Conservation (phyloP, 805 yeast genomes). For the Wickerhamomyces sydowiorum region DNA sequence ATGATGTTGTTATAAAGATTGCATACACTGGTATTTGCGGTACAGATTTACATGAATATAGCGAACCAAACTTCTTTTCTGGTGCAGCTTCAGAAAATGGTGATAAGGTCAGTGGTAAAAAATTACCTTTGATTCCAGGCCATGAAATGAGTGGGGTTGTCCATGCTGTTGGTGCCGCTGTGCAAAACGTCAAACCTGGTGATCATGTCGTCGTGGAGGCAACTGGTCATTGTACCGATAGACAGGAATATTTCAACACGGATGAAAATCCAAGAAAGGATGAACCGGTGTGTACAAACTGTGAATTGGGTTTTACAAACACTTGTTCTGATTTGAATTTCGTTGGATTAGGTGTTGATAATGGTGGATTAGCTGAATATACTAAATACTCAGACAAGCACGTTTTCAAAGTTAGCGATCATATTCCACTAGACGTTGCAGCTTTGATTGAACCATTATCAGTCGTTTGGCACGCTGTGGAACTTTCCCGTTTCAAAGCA, state of each 20-base stretch:
- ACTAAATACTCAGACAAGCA: slow-evolving; percentile 34
- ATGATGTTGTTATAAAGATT: slow-evolving; percentile 39
- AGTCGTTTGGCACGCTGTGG: slow-evolving; percentile 55
- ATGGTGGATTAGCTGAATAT: slow-evolving; percentile 43
- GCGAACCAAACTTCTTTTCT: slow-evolving; percentile 57
- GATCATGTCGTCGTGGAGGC: slow-evolving; percentile 53
- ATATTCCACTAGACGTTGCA: slow-evolving; percentile 44
- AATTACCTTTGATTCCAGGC: slow-evolving; percentile 54
- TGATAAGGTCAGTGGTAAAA: slow-evolving; percentile 25
- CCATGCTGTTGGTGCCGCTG: slow-evolving; percentile 45
- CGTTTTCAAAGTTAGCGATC: slow-evolving; percentile 33
- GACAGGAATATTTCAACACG: slow-evolving; percentile 23
- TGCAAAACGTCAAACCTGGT: slow-evolving; percentile 43
- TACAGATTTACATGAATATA: slow-evolving; percentile 53
- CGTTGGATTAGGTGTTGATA: slow-evolving; percentile 43
- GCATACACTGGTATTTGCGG: slow-evolving; percentile 50
- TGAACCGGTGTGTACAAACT: slow-evolving; percentile 33
- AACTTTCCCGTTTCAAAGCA: slow-evolving; percentile 33
- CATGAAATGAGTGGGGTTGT: slow-evolving; percentile 60
- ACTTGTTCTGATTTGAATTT: slow-evolving; percentile 39
- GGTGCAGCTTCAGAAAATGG: slow-evolving; percentile 34
- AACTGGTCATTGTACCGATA: slow-evolving; percentile 37
- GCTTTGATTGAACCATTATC: slow-evolving; percentile 54
- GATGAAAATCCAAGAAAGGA: slow-evolving; percentile 19
- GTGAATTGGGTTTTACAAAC: slow-evolving; percentile 38